A percentile compares a stretch with the other conserved stretches of the same genome.
phyloP scores from a whole-genome alignment of 352 stramenopile genomes.

The Phytophthora ohioensis region DNA sequence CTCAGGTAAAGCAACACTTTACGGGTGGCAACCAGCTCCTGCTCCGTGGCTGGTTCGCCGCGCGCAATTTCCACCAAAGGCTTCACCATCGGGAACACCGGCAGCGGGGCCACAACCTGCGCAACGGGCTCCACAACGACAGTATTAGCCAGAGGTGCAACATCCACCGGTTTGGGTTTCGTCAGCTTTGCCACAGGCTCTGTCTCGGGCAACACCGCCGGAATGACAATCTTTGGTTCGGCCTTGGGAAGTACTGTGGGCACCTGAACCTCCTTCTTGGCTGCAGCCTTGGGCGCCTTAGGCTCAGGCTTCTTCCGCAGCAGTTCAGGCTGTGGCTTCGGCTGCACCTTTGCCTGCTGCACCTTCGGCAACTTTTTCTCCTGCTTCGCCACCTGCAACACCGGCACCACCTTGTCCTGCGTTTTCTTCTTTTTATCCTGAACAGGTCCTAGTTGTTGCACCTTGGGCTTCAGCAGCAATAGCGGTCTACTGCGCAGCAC shows the following conservation, averaged over 20 bases:
- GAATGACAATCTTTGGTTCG: conserved; percentile 14
- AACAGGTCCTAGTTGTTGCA: conserved; percentile 15
- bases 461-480: conserved; percentile 31
- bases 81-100: conserved; percentile 33
- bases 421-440: conserved; percentile 24
- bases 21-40: conserved; percentile 35
- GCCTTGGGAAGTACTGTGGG: conserved; percentile 5
- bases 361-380: conserved; percentile 6
- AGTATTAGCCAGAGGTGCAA: conserved; percentile 11
- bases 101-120: conserved; percentile 16
- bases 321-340: conserved; percentile 17
- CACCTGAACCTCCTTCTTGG: conserved; percentile 15
- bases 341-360: conserved; percentile 15
- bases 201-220: conserved; percentile 17
- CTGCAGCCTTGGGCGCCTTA: conserved; percentile 3
- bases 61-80: conserved; percentile 34
- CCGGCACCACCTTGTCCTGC: conserved; percentile 5
- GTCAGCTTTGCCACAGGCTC: conserved; percentile 8
- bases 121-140: conserved; percentile 16
- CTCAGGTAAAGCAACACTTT: conserved; percentile 47
- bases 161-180: conserved; percentile 13
- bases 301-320: conserved; percentile 4
- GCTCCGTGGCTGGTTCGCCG: conserved; percentile 33
- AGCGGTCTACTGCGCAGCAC: conserved; percentile 35
- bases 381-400: conserved; percentile 15